Evolutionary conservation across 306 rosid genomes (phyloP), one percentile per base, ranked within the genome.

Genomic region (Oemleria cerasiformis): DNA sequence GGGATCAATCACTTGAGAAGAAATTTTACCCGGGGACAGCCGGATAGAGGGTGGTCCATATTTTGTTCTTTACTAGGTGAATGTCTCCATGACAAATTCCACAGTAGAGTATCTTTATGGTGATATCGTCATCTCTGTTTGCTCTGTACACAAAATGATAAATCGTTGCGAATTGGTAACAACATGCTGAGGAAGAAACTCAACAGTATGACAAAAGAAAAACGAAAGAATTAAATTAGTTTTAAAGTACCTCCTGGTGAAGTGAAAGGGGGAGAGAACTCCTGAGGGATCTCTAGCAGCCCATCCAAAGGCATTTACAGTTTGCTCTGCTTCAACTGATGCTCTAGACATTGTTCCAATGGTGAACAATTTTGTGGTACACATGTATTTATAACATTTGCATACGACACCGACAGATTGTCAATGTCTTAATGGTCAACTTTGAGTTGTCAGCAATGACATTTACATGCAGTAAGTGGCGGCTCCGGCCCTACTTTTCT

Each of bases 1-100:
- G n/a, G n/a, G n/a, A n/a, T n/a, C n/a, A n/a, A 47, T 14, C 1
- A 0, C 7, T 3, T 2, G 38, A 23, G 0, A 66, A 3, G 19
- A 15, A 47, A 45, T 16, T 19, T 11, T 69, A 69, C 64, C 73
- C 64, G 8, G 73, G 73, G 14, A 54, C 73, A n/a, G 58, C 16
- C 0, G 53, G 73, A 21, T 69, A 69, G 13, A 13, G 41, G 14
- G 73, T 69, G 5, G 60, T 12, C 47, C 73, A 60, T 4, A 54
- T 5, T 12, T 69, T 47, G 59, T 41, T 34, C 23, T 56, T 69
- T 19, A 45, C 73, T 4, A 19, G 73, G 40, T 69, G 51, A 53
- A 69, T 45, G 45, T 55, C 73, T 6, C 64, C 59, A n/a, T 70
- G 73, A 5, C 65, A 70, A 40, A 70, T 70, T 14, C 73, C 73